Evolutionary conservation across 192 early-diverging fungal genomes (phyloP).

Genomic region (Neocallimastix lanati): DNA sequence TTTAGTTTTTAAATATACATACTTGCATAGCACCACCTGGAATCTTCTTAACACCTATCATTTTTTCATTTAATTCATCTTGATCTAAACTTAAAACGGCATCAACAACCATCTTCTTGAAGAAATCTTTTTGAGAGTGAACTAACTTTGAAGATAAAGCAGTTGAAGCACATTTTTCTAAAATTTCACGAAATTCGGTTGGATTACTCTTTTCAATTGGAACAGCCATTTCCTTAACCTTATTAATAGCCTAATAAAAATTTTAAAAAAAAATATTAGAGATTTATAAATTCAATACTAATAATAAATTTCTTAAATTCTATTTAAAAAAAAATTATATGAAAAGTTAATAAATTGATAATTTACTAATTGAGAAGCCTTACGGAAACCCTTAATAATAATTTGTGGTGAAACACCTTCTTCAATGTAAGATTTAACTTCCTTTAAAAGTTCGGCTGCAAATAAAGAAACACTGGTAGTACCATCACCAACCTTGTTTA

Average conservation of each 20-base stretch:
- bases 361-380: slow-evolving; percentile 62
- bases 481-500: slow-evolving; percentile 75
- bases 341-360: too few species aligned
- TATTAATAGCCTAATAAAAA: slow-evolving; percentile 49
- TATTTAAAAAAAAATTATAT: too few species aligned
- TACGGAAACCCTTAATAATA: slow-evolving; percentile 87
- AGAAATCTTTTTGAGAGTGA: slow-evolving; percentile 90
- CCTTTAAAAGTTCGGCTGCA: slow-evolving; percentile 91
- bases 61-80: slow-evolving; percentile 79
- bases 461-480: slow-evolving; percentile 94
- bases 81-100: slow-evolving; percentile 90
- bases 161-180: slow-evolving; percentile 92
- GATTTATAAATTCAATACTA: too few species aligned
- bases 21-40: slow-evolving; percentile 79
- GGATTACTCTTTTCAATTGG: slow-evolving; percentile 63
- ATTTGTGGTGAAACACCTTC: slow-evolving; percentile 82
- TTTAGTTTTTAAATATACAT: neutral
- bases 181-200: slow-evolving; percentile 64
- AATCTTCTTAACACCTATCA: slow-evolving; percentile 98
- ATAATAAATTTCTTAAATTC: too few species aligned
- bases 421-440: slow-evolving; percentile 81
- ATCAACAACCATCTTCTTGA: slow-evolving; percentile 95
- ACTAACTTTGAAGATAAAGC: slow-evolving; percentile 98
- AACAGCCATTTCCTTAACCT: slow-evolving; percentile 82
- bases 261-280: too few species aligned